phyloP scores from a whole-genome alignment of 331 rosid genomes.

The Dryas integrifolia region DNA sequence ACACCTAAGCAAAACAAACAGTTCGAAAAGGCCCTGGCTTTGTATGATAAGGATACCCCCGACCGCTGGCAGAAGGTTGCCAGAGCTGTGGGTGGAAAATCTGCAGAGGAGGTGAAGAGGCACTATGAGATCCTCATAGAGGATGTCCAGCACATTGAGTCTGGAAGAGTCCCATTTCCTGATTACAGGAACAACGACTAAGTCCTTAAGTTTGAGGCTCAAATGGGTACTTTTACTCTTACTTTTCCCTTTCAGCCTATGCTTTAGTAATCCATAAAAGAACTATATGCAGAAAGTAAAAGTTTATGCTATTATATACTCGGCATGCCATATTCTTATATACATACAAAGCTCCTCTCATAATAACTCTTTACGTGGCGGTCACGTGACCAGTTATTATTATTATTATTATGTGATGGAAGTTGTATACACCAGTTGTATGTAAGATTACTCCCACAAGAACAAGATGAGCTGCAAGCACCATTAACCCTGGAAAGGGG shows the following conservation, averaged over 20 bases:
- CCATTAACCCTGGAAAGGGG: background rate
- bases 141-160: slow-evolving; percentile 67
- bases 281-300: too few relatives aligned
- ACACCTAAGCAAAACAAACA: slow-evolving; percentile 61
- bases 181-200: slow-evolving; percentile 41
- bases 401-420: too few relatives aligned
- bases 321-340: too few relatives aligned
- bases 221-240: background rate
- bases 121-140: slow-evolving; percentile 69
- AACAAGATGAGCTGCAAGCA: background rate
- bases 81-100: slow-evolving; percentile 53
- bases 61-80: slow-evolving; percentile 86
- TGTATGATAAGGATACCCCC: slow-evolving; percentile 72
- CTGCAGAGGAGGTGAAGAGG: slow-evolving; percentile 69
- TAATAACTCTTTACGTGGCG: too few relatives aligned
- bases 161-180: slow-evolving; percentile 64
- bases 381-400: too few relatives aligned
- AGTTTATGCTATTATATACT: too few relatives aligned
- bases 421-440: too few relatives aligned
- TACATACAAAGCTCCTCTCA: too few relatives aligned
- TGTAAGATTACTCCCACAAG: background rate
- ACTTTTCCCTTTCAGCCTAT: background rate
- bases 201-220: background rate
- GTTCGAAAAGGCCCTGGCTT: slow-evolving; percentile 73
- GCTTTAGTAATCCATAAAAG: background rate